Evolutionary conservation across 306 rosid genomes (phyloP).

Genomic region (Biancaea sappan): DNA sequence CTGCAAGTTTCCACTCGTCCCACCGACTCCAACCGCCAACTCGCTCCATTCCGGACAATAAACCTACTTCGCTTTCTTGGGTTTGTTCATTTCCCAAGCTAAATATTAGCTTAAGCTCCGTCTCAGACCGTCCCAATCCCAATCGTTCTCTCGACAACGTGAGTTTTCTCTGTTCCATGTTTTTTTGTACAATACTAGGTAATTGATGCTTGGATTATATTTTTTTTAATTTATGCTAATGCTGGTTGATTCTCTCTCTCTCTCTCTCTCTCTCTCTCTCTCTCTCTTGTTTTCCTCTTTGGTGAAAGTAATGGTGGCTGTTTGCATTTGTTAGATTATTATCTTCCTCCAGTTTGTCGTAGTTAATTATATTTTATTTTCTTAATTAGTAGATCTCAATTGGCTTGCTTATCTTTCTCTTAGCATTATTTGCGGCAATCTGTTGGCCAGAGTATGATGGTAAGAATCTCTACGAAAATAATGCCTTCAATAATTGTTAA

Average conservation of each 20-base stretch:
- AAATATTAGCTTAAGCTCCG: not conserved
- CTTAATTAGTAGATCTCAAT: not conserved
- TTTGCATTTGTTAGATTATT: not conserved
- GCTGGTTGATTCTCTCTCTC: not conserved
- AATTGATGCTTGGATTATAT: not conserved
- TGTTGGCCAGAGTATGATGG: not conserved
- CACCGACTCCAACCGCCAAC: not conserved
- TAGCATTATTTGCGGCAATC: not conserved
- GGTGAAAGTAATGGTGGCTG: not conserved
- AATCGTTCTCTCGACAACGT: not conserved
- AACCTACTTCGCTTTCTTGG: constrained; percentile 15
- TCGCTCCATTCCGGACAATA: not conserved
- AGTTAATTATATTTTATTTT: not conserved
- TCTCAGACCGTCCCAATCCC: not conserved
- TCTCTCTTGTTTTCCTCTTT: not conserved
- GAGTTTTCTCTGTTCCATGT: not conserved
- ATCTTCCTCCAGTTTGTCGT: constrained; percentile 13
- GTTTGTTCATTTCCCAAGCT: not conserved
- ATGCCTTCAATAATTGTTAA: not conserved
- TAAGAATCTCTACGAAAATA: not conserved
- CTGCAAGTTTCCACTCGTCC: not conserved
- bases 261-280: not conserved
- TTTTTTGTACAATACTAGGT: not conserved
- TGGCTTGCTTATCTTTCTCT: not conserved
- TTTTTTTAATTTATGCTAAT: not conserved